Conservation (phyloP, 805 yeast species). For the Candida maltosa region DNA sequence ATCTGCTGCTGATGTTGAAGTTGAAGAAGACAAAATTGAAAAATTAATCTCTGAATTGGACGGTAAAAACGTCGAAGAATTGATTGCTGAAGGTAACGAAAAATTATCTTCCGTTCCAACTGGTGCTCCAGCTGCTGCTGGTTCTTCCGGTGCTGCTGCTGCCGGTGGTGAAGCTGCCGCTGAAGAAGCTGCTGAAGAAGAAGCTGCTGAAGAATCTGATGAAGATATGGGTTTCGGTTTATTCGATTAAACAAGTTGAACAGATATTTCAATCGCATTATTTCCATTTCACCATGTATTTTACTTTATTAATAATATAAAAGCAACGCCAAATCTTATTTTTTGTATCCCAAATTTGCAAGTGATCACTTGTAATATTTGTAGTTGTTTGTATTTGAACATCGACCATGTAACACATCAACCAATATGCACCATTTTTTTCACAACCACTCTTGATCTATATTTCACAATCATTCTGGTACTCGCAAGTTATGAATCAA, state of each 20-base stretch:
- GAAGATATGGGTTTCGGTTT: slow-evolving; percentile 95
- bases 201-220: slow-evolving; percentile 57
- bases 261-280: not conserved
- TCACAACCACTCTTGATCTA: too few species aligned
- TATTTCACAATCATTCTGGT: slow-evolving; percentile 3
- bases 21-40: slow-evolving; percentile 82
- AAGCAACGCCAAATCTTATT: not conserved
- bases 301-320: not conserved
- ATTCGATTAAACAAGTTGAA: slow-evolving; percentile 70
- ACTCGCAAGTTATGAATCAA: too few species aligned
- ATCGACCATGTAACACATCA: too few species aligned
- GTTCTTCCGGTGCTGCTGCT: slow-evolving; percentile 69
- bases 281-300: slow-evolving; percentile 5
- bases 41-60: slow-evolving; percentile 80
- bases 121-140: slow-evolving; percentile 82
- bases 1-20: slow-evolving; percentile 93
- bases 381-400: too few species aligned
- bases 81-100: slow-evolving; percentile 91
- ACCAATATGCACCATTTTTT: too few species aligned
- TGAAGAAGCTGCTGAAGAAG: slow-evolving; percentile 70
- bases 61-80: slow-evolving; percentile 89
- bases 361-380: too few species aligned
- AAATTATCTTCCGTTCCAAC: slow-evolving; percentile 97
- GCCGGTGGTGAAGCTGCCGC: slow-evolving; percentile 43
- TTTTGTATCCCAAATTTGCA: too few species aligned